phyloP scores from a whole-genome alignment of 73 alveolate species.

The Diophrys appendiculata region DNA sequence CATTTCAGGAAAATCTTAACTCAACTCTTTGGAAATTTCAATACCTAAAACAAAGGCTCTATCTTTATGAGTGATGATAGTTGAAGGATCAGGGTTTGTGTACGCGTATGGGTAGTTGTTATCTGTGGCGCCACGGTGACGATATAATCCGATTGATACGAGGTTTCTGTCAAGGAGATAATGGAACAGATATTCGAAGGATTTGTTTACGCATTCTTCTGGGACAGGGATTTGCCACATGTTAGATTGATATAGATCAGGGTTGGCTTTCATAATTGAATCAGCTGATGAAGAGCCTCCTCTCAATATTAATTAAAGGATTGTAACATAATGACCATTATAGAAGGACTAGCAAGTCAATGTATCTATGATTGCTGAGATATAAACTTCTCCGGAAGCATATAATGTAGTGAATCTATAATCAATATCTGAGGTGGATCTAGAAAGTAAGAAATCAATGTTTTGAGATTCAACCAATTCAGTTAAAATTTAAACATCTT shows the following conservation, averaged over 20 bases:
- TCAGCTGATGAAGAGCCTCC: conserved; percentile 79
- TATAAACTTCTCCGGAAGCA: conserved; percentile 97
- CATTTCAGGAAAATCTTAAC: neutral
- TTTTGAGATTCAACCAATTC: conserved; percentile 92
- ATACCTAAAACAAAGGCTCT: conserved; percentile 78
- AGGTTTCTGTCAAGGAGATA: conserved; percentile 82
- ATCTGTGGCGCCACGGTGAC: conserved; percentile 95
- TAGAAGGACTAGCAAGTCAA: conserved; percentile 94
- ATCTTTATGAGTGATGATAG: conserved; percentile 80
- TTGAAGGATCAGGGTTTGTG: conserved; percentile 85
- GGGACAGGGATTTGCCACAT: conserved; percentile 96
- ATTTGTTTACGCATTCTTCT: conserved; percentile 88
- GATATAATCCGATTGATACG: conserved; percentile 87
- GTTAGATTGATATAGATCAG: conserved; percentile 89
- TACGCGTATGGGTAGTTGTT: conserved; percentile 93
- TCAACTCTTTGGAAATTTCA: conserved; percentile 44
- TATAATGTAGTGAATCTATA: conserved; percentile 81
- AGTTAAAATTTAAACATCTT: conserved; percentile 89
- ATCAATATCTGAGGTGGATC: conserved; percentile 59
- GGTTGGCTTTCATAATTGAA: conserved; percentile 81
- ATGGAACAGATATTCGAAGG: conserved; percentile 86
- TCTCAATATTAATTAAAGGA: conserved; percentile 86
- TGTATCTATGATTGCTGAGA: conserved; percentile 93
- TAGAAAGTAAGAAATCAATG: conserved; percentile 88
- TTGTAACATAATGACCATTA: conserved; percentile 95